A percentile compares a stretch with the other conserved stretches of the same genome.
Evolutionary conservation across 495 filamentous ascomycete genomes (phyloP).

Genomic region (Rhizodiscina lignyota): DNA sequence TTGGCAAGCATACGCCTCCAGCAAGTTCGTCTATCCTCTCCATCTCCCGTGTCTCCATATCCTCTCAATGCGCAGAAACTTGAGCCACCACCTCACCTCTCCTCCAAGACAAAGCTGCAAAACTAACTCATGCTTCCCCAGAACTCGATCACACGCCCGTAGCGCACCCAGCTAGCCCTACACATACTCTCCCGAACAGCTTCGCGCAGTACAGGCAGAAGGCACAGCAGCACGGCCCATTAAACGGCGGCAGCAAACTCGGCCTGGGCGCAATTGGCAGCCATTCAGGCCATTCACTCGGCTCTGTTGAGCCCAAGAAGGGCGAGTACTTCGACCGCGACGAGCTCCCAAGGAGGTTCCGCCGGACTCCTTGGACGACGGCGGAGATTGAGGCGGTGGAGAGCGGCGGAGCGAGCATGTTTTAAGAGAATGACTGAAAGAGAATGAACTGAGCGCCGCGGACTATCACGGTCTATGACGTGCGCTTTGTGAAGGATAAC

Average conservation of each 20-base stretch:
- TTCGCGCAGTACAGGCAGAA: slow-evolving; percentile 86
- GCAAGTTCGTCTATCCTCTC: slow-evolving; percentile 35
- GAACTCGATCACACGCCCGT: slow-evolving; percentile 62
- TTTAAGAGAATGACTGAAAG: too few relatives aligned
- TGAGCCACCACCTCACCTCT: not conserved
- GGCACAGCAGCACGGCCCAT: slow-evolving; percentile 86
- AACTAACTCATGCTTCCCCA: slow-evolving; percentile 2
- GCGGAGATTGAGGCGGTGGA: slow-evolving; percentile 93
- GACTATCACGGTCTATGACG: too few relatives aligned
- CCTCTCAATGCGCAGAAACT: not conserved
- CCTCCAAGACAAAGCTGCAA: slow-evolving; percentile 3
- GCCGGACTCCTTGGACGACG: slow-evolving; percentile 48
- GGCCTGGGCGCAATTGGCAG: slow-evolving; percentile 40
- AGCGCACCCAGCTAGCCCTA: slow-evolving; percentile 49
- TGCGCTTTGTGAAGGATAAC: too few relatives aligned
- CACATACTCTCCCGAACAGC: slow-evolving; percentile 41
- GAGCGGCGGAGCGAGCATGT: slow-evolving; percentile 61
- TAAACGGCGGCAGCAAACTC: slow-evolving; percentile 37
- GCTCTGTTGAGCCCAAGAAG: slow-evolving; percentile 47
- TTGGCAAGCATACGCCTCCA: slow-evolving; percentile 73
- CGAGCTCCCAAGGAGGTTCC: slow-evolving; percentile 72
- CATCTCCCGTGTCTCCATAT: not conserved
- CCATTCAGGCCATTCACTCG: slow-evolving; percentile 46
- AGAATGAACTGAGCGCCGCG: too few relatives aligned
- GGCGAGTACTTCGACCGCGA: slow-evolving; percentile 79